phyloP scores from a whole-genome alignment of 306 rosid genomes.

The Herpetospermum pedunculosum region DNA sequence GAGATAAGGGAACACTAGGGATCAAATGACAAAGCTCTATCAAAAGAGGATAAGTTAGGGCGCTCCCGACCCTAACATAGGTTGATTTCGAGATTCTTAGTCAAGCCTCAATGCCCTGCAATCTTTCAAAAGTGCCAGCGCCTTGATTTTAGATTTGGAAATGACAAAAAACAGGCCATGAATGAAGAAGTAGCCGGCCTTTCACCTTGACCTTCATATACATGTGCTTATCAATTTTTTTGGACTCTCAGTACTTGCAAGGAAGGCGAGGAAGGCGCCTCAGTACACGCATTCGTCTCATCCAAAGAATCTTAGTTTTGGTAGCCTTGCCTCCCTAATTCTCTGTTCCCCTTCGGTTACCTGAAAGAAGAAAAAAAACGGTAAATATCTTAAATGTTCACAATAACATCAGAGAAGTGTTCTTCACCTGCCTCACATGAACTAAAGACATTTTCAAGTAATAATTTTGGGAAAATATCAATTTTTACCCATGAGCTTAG shows the following conservation, averaged over 20 bases:
- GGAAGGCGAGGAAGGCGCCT: slow-evolving; percentile 80
- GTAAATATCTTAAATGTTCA: neutral
- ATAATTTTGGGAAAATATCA: neutral
- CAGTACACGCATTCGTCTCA: slow-evolving; percentile 72
- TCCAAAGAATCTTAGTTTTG: slow-evolving; percentile 48
- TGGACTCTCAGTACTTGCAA: slow-evolving; percentile 83
- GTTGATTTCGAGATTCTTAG: too few species aligned
- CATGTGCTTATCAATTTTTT: slow-evolving; percentile 94
- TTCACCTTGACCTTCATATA: too few species aligned
- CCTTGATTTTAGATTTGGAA: too few species aligned
- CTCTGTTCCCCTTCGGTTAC: slow-evolving; percentile 63
- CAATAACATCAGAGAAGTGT: neutral
- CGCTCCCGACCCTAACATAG: too few species aligned
- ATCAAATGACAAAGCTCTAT: too few species aligned
- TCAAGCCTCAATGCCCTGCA: too few species aligned
- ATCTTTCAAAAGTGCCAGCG: too few species aligned
- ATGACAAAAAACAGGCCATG: too few species aligned
- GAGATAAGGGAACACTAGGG: too few species aligned
- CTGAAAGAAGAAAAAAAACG: slow-evolving; percentile 1
- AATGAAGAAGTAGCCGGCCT: too few species aligned
- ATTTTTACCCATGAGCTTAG: too few species aligned
- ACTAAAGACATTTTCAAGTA: neutral
- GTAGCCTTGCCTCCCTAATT: slow-evolving; percentile 51
- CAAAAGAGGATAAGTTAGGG: too few species aligned
- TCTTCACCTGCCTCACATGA: neutral